Base-by-base conservation (phyloP, 805 yeast species). In the Metschnikowia henanensis region DNA sequence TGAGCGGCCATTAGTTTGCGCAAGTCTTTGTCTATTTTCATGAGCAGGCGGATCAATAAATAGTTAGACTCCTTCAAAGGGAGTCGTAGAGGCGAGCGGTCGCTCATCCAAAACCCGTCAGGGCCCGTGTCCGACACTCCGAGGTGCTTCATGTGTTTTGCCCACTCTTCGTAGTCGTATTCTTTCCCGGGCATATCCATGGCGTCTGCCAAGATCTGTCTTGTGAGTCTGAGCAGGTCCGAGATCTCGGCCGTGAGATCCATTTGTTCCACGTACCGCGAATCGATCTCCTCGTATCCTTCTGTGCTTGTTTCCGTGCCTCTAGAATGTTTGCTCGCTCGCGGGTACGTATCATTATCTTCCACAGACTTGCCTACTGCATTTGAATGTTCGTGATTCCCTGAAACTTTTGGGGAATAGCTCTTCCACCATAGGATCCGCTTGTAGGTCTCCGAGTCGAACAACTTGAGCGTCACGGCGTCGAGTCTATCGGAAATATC, bases 1-100 rank as follows among this genome's bases (percentile, higher is more conserved):
- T 42, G 45, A 16, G 23, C 32, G 3, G 13, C 23, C 37, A 26
- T 28, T 21, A 42, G 21, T 15, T 25, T 31, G 20, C 35, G 30
- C 36, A 56, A 28, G 21, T 61, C 62, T 3, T 49, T 39, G 30
- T 66, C 62, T 8, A 64, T 52, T 19, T 57, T 55, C 37, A 43
- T 43, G 28, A 67, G 56, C 30, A 65, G 52, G 42, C 74, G 61
- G 42, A 70, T 59, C 23, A 76, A 59, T 28, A 86, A 75, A 54
- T 78, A 86, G 45, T 80, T 78, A 0, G 90, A 81, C 58, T 88
- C 90, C 51, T 75, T 76, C 30, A 84, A 65, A 0, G 94, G 94
- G 43, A 75, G 78, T 35, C 84, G 70, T 32, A 88, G 64, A 0
- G 96, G 96, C 1, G 90, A 81, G 1, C 63, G 56, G 2, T 79